A percentile compares a stretch with the other conserved stretches of the same genome.
These are phyloP conservation scores for Cryptosporidium bovis DNA, from an alignment of 169 alveolate genomes.

Conservation along the genomic window DNA sequence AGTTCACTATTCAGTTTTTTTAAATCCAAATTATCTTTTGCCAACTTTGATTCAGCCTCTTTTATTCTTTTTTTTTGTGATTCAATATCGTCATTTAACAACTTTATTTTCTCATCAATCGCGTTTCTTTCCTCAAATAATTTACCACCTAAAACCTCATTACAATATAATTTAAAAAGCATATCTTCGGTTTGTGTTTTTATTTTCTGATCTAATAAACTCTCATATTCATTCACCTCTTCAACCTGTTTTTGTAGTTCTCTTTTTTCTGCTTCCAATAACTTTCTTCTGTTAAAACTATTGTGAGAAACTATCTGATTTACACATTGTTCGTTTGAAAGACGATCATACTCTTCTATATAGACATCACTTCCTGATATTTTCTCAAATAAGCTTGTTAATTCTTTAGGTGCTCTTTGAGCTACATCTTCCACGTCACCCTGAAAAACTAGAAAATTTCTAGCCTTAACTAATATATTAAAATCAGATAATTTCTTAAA, in stretches of 20 bases:
- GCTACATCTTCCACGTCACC: constrained; percentile 91
- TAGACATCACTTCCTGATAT: constrained; percentile 88
- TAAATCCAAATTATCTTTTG: constrained; percentile 29
- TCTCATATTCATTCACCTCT: constrained; percentile 73
- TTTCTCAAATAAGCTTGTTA: constrained; percentile 88
- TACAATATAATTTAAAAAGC: constrained; percentile 36
- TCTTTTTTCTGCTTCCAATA: constrained; percentile 71
- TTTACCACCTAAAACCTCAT: constrained; percentile 53
- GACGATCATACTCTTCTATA: constrained; percentile 74
- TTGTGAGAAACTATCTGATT: constrained; percentile 71
- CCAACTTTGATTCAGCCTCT: constrained; percentile 29
- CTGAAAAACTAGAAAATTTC: constrained; percentile 87
- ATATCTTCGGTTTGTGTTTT: neutral
- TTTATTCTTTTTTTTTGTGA: constrained; percentile 4
- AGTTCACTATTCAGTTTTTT: constrained; percentile 9
- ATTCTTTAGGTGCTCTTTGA: constrained; percentile 87
- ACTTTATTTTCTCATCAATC: constrained; percentile 19
- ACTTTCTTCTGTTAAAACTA: constrained; percentile 71
- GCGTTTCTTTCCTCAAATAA: constrained; percentile 16
- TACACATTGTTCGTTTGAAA: constrained; percentile 61
- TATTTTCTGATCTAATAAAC: neutral
- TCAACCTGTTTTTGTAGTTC: constrained; percentile 74
- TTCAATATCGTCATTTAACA: constrained; percentile 7
- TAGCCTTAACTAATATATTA: constrained; percentile 80
- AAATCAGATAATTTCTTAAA: constrained; percentile 76